A percentile compares a stretch with the other conserved stretches of the same genome.
phyloP scores from a whole-genome alignment of 495 filamentous ascomycete species.

The Podospora sp. region DNA sequence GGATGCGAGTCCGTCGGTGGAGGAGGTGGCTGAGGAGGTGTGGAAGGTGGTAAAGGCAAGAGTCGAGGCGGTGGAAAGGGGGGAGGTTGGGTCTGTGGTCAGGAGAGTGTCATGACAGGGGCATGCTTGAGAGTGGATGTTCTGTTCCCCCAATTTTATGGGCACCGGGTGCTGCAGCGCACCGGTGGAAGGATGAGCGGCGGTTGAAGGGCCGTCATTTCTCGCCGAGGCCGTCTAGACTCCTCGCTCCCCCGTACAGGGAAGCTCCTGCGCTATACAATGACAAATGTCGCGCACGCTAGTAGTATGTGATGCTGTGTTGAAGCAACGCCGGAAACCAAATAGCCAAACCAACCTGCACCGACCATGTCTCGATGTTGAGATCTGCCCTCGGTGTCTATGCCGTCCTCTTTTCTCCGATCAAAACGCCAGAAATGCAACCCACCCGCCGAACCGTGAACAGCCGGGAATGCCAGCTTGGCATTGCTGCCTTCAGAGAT shows the following conservation, averaged over 20 bases:
- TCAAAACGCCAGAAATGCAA: conserved; percentile 33
- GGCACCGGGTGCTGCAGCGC: too few relatives aligned
- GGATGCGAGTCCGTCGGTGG: conserved; percentile 53
- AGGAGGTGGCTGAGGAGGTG: conserved; percentile 54
- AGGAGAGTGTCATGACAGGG: conserved; percentile 42
- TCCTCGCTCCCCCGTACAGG: background rate
- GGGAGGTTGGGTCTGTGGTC: conserved; percentile 48
- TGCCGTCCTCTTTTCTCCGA: background rate
- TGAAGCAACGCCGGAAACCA: conserved; percentile 29
- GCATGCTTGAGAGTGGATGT: too few relatives aligned
- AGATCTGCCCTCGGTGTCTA: conserved; percentile 28
- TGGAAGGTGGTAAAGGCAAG: conserved; percentile 51
- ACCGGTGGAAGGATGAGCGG: background rate
- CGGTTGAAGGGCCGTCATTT: conserved; percentile 1
- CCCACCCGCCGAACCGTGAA: conserved; percentile 11
- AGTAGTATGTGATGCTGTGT: conserved; percentile 24
- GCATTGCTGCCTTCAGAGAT: conserved; percentile 21
- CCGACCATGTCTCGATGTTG: conserved; percentile 28
- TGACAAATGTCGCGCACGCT: background rate
- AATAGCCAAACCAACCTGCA: conserved; percentile 20
- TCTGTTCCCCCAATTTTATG: background rate
- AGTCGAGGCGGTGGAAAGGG: conserved; percentile 50
- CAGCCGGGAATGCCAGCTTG: conserved; percentile 6
- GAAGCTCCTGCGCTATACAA: background rate
- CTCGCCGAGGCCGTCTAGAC: background rate